These are phyloP conservation scores for Chytridiales sp. DNA, from an alignment of 371 early-diverging fungal genomes.

Conservation along the genomic window DNA sequence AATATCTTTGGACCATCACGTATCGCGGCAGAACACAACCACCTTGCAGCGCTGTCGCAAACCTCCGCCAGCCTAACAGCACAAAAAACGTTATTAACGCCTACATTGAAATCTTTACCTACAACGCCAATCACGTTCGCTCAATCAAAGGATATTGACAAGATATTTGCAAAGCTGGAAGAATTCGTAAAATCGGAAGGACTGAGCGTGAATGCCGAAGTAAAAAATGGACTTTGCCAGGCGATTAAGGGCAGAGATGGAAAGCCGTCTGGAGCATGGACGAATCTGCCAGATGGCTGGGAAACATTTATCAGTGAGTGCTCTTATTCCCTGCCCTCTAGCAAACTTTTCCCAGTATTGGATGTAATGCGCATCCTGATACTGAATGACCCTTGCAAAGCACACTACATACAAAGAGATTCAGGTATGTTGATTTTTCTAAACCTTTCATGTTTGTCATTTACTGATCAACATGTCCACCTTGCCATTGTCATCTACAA, in stretches of 20 bases:
- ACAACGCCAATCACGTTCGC: slow-evolving; percentile 58
- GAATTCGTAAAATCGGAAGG: slow-evolving; percentile 36
- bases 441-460: no score
- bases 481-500: slow-evolving; percentile 20
- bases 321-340: slow-evolving; percentile 40
- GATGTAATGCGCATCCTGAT: slow-evolving; percentile 66
- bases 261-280: neutral
- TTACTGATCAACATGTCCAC: no score
- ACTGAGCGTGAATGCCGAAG: slow-evolving; percentile 3
- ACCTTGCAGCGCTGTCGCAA: slow-evolving; percentile 16
- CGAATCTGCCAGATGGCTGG: slow-evolving; percentile 42
- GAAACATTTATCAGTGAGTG: slow-evolving; percentile 12
- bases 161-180: slow-evolving; percentile 58
- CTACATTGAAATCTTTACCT: slow-evolving; percentile 41
- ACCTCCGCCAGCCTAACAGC: slow-evolving; percentile 35
- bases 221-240: slow-evolving; percentile 38
- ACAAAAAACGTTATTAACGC: slow-evolving; percentile 34
- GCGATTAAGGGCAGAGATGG: slow-evolving; percentile 4
- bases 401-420: slow-evolving; percentile 27
- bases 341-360: slow-evolving; percentile 62
- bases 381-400: slow-evolving; percentile 47
- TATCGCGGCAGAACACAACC: slow-evolving; percentile 23
- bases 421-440: slow-evolving; percentile 3
- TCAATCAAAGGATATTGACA: slow-evolving; percentile 54
- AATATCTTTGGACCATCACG: slow-evolving; percentile 71